Evolutionary conservation across 306 rosid species (phyloP).

Genomic region (Prinsepia uniflora): DNA sequence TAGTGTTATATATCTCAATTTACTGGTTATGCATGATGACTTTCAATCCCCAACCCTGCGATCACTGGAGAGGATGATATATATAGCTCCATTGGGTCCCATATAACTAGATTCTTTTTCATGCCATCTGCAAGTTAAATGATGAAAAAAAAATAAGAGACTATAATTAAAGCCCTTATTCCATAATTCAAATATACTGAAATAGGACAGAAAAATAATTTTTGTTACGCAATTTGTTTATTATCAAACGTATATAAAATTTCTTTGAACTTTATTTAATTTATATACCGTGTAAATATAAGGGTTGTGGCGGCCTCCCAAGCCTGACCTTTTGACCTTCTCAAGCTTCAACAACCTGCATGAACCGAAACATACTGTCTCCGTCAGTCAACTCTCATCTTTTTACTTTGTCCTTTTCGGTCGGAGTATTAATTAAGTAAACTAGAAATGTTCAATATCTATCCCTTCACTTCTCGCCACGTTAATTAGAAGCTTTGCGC

Average conservation of each 20-base stretch:
- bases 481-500: no score
- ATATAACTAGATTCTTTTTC: background rate
- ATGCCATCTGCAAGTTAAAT: conserved; percentile 27
- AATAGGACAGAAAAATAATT: background rate
- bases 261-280: background rate
- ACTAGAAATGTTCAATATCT: no score
- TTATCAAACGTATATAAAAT: background rate
- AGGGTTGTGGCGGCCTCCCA: conserved; percentile 37
- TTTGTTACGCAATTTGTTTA: no score
- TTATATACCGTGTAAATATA: conserved; percentile 29
- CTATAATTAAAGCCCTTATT: no score
- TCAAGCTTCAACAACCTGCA: conserved; percentile 31
- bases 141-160: background rate
- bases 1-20: no score
- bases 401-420: no score
- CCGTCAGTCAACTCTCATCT: background rate
- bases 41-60: no score
- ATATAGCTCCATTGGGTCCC: background rate
- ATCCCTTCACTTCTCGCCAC: no score
- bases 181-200: background rate
- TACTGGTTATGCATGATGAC: no score
- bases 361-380: background rate
- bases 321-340: conserved; percentile 33
- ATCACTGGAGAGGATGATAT: no score
- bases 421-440: no score